phyloP scores from a whole-genome alignment of 257 asterid species.

The Cruciata laevipes region DNA sequence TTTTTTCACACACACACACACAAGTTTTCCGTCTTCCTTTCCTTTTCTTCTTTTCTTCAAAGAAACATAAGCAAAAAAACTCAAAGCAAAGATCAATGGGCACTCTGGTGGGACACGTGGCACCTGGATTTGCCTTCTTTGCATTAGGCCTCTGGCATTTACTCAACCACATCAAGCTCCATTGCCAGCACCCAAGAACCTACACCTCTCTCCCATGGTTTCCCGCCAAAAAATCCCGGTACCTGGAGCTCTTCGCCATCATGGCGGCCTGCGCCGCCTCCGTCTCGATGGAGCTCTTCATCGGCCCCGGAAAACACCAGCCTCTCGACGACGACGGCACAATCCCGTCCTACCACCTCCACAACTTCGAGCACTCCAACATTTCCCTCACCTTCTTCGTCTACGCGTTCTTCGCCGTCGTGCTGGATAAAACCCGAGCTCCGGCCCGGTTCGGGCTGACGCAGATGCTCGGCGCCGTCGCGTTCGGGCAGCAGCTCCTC shows the following conservation, averaged over 20 bases:
- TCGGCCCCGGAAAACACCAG: slow-evolving; percentile 43
- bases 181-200: slow-evolving; percentile 44
- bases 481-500: slow-evolving; percentile 66
- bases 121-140: slow-evolving; percentile 60
- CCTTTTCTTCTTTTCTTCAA: not conserved
- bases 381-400: slow-evolving; percentile 58
- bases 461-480: slow-evolving; percentile 49
- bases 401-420: slow-evolving; percentile 45
- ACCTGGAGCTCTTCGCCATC: slow-evolving; percentile 51
- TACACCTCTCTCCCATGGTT: slow-evolving; percentile 64
- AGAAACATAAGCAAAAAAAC: not conserved
- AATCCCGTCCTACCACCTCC: slow-evolving; percentile 49
- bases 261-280: slow-evolving; percentile 36
- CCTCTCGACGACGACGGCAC: slow-evolving; percentile 39
- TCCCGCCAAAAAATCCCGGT: slow-evolving; percentile 39
- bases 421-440: slow-evolving; percentile 38
- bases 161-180: slow-evolving; percentile 55
- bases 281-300: slow-evolving; percentile 42
- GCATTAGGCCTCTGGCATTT: slow-evolving; percentile 74
- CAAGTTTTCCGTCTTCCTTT: not conserved
- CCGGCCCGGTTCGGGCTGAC: slow-evolving; percentile 40
- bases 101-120: slow-evolving; percentile 56
- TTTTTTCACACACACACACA: slow-evolving; percentile 5
- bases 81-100: slow-evolving; percentile 33
- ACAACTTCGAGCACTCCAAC: slow-evolving; percentile 68